Evolutionary conservation across 176 grass and related monocot species (phyloP).

Genomic region (Pharus latifolius): DNA sequence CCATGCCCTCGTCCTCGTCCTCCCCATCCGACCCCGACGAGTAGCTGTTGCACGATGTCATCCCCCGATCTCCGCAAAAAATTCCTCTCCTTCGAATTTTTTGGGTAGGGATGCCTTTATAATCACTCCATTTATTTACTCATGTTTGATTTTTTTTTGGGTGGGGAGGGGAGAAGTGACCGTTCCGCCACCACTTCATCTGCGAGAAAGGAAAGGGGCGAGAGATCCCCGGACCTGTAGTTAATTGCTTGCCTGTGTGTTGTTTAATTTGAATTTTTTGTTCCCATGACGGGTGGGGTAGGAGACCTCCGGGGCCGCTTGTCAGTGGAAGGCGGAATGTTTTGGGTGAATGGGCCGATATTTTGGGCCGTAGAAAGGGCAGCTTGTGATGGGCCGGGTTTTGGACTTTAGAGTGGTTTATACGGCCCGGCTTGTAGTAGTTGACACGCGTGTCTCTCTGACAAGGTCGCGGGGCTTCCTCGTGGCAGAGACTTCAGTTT

Average conservation of each 20-base stretch:
- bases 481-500: too few species aligned
- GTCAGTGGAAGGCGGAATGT: neutral
- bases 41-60: constrained; percentile 5
- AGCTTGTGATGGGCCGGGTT: neutral
- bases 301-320: accelerated
- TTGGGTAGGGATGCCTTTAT: neutral
- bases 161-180: constrained; percentile 8
- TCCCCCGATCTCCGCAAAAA: neutral
- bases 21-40: constrained; percentile 48
- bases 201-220: neutral
- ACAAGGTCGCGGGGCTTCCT: too few species aligned
- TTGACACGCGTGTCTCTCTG: neutral
- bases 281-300: neutral
- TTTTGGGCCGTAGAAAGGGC: neutral
- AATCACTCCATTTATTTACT: neutral
- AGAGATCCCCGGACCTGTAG: neutral
- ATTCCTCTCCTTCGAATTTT: constrained; percentile 1
- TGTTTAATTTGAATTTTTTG: neutral
- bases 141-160: neutral
- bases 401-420: too few species aligned
- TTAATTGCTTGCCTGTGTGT: neutral
- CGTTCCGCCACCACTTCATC: constrained; percentile 20
- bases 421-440: neutral
- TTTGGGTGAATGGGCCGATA: neutral
- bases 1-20: constrained; percentile 76